A percentile compares a stretch with the other conserved stretches of the same genome.
Conservation (phyloP, 2,329 filamentous ascomycete species). For the Drechslera avenae region DNA sequence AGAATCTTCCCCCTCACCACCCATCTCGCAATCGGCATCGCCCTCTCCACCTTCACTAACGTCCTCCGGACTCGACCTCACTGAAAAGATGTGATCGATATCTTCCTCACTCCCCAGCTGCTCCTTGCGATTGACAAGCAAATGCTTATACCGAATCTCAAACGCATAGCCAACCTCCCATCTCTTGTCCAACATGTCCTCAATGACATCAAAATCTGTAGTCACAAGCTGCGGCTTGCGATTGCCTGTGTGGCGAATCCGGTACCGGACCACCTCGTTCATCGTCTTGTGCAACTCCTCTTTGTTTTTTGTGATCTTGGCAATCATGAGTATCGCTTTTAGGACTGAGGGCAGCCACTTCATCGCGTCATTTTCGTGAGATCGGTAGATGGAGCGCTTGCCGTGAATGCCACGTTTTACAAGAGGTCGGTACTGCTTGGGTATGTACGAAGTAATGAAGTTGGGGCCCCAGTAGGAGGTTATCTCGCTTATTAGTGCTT, state of each 20-base stretch:
- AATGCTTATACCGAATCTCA: slow-evolving; percentile 40
- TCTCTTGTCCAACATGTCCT: slow-evolving; percentile 35
- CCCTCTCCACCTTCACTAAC: no score
- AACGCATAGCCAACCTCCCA: slow-evolving; percentile 33
- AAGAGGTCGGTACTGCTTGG: slow-evolving; percentile 36
- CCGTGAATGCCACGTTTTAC: slow-evolving; percentile 24
- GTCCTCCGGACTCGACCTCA: slow-evolving; percentile 12
- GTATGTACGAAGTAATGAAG: slow-evolving; percentile 38
- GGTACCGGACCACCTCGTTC: slow-evolving; percentile 35
- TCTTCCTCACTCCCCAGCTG: slow-evolving; percentile 26
- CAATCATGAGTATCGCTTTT: slow-evolving; percentile 34
- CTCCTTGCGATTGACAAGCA: slow-evolving; percentile 27
- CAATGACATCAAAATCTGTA: slow-evolving; percentile 43
- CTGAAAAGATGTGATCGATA: slow-evolving; percentile 28
- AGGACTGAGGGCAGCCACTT: slow-evolving; percentile 38
- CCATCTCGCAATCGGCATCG: no score
- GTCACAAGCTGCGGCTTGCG: slow-evolving; percentile 41
- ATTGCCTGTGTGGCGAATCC: slow-evolving; percentile 39
- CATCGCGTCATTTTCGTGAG: slow-evolving; percentile 35
- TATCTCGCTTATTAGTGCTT: slow-evolving; percentile 32
- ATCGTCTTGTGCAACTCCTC: slow-evolving; percentile 32
- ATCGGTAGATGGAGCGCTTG: slow-evolving; percentile 25
- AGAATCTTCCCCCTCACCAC: slow-evolving; percentile 9
- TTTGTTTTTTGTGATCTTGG: slow-evolving; percentile 30
- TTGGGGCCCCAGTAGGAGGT: slow-evolving; percentile 34